Conservation (phyloP, 2,329 filamentous ascomycete genomes). For the Byssochlamys sp. region DNA sequence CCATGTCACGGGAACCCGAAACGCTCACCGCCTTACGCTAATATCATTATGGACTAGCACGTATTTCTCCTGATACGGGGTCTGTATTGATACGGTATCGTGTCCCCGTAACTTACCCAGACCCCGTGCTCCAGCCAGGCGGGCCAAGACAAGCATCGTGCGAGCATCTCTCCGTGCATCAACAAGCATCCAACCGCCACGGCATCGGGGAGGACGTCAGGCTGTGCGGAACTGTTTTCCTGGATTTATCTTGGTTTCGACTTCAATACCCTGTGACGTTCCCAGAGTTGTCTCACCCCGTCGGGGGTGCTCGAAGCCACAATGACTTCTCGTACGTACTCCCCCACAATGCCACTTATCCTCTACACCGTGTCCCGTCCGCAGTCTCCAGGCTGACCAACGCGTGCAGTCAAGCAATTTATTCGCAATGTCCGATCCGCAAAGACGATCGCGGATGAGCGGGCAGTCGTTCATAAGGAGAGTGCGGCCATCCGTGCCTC, state of each 20-base stretch:
- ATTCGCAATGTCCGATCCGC: slow-evolving; percentile 97
- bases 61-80: background rate
- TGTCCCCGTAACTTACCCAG: background rate
- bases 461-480: slow-evolving; percentile 96
- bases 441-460: slow-evolving; percentile 97
- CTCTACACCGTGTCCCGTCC: background rate
- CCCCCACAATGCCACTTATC: slow-evolving; percentile 10
- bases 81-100: background rate
- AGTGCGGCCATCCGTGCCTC: slow-evolving; percentile 94
- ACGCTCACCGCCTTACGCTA: background rate
- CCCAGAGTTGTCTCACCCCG: slow-evolving; percentile 6
- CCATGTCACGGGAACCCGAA: background rate
- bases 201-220: background rate
- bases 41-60: background rate
- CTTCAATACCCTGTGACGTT: slow-evolving; percentile 1
- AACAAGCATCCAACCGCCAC: slow-evolving; percentile 6
- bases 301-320: slow-evolving; percentile 42
- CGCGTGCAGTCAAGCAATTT: slow-evolving; percentile 81
- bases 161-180: slow-evolving; percentile 2
- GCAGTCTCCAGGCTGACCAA: slow-evolving; percentile 1
- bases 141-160: background rate
- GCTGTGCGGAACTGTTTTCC: background rate
- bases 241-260: background rate
- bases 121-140: background rate
- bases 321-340: slow-evolving; percentile 49